Percentiles rank a stretch among this genome's conserved stretches.
phyloP scores from a whole-genome alignment of 1,284 basidiomycete species.

The Phlebopus sp. region DNA sequence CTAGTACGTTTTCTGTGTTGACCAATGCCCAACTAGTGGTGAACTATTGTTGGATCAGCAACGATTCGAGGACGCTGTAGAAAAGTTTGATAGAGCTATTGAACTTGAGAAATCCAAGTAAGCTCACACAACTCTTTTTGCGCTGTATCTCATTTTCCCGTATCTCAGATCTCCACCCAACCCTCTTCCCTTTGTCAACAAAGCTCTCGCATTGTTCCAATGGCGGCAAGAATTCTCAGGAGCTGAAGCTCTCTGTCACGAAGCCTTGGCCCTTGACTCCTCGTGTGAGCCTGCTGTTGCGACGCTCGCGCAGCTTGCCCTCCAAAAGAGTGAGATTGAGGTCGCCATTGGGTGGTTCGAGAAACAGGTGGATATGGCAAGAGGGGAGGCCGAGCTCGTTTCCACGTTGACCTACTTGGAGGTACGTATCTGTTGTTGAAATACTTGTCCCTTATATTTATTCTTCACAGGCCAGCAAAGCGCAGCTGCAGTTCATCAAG shows the following conservation, averaged over 20 bases:
- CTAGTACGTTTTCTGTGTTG: conserved; percentile 1
- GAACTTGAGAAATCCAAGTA: conserved; percentile 83
- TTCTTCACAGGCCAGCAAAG: conserved; percentile 61
- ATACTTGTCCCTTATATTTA: neutral
- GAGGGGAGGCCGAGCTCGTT: conserved; percentile 89
- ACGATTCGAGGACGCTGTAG: conserved; percentile 87
- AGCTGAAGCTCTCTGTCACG: conserved; percentile 83
- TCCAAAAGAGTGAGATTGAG: conserved; percentile 91
- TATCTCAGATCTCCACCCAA: conserved; percentile 61
- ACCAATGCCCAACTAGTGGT: conserved; percentile 55
- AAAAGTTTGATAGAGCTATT: conserved; percentile 92
- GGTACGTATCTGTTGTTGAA: conserved; percentile 39
- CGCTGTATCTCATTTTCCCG: conserved; percentile 2
- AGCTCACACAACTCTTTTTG: conserved; percentile 21
- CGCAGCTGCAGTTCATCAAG: conserved; percentile 79
- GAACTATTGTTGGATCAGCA: conserved; percentile 94
- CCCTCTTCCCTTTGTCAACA: conserved; percentile 96
- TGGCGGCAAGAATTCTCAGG: conserved; percentile 88
- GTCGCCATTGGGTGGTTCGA: conserved; percentile 88
- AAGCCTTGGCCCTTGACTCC: conserved; percentile 85
- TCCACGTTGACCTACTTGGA: conserved; percentile 88
- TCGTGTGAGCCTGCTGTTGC: conserved; percentile 97
- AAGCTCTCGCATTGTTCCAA: conserved; percentile 93
- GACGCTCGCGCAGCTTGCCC: conserved; percentile 88
- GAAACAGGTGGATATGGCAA: conserved; percentile 80